These are phyloP conservation scores for Quercus gilva DNA, from an alignment of 306 rosid species.

Conservation along the genomic window DNA sequence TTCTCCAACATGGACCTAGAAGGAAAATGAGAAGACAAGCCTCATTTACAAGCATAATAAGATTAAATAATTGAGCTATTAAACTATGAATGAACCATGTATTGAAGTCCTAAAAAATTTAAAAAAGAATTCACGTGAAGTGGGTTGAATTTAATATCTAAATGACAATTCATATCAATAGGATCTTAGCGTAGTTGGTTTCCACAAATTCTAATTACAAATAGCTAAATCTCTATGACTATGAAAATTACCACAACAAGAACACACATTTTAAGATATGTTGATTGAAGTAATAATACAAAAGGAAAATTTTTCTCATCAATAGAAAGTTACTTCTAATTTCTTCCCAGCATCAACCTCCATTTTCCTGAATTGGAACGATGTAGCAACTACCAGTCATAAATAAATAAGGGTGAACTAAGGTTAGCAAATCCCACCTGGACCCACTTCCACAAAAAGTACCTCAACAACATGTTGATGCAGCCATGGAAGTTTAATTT, in stretches of 20 bases:
- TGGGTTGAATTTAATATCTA: not conserved
- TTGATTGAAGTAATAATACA: not conserved
- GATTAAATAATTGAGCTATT: conserved; percentile 7
- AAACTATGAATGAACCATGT: not conserved
- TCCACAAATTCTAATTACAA: not conserved
- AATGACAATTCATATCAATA: not conserved
- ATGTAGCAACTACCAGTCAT: not conserved
- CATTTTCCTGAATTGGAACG: not conserved
- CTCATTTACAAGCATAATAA: conserved; percentile 17
- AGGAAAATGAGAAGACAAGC: conserved; percentile 11
- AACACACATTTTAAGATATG: not conserved
- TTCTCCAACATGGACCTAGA: conserved; percentile 82
- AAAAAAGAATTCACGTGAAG: not conserved
- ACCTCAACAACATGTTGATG: not conserved
- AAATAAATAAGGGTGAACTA: not conserved
- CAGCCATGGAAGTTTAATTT: too few relatives aligned
- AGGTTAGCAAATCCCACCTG: not conserved
- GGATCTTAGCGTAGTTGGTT: not conserved
- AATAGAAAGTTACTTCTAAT: not conserved
- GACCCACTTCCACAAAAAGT: not conserved
- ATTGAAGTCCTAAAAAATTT: not conserved
- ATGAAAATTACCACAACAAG: not conserved
- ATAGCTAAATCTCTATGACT: not conserved
- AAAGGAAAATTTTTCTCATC: not conserved
- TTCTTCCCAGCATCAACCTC: not conserved